These are phyloP conservation scores for Sporothrix pseudoabietina DNA, from an alignment of 2,329 filamentous ascomycete genomes.

Conservation along the genomic window DNA sequence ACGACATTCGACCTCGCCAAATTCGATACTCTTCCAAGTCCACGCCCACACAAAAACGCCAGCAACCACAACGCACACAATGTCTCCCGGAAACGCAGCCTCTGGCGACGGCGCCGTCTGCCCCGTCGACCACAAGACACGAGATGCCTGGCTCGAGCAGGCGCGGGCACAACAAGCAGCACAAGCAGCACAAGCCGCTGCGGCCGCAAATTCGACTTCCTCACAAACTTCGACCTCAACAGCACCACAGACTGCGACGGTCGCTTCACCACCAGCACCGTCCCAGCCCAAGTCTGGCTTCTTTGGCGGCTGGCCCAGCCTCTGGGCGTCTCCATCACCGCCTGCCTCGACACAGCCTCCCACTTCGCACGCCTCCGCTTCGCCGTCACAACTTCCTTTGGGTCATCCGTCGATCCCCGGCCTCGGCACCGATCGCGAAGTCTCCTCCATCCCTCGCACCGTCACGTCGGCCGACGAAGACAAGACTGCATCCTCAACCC, in stretches of 20 bases:
- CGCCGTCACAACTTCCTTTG: not conserved
- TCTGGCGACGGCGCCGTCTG: slow-evolving; percentile 50
- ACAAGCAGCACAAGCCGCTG: slow-evolving; percentile 35
- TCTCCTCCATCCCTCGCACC: slow-evolving; percentile 75
- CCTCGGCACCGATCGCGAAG: slow-evolving; percentile 68
- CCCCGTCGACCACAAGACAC: slow-evolving; percentile 87
- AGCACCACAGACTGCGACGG: not conserved
- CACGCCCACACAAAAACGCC: not conserved
- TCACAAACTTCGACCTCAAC: slow-evolving; percentile 26
- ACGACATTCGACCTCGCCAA: not conserved
- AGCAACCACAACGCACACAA: not conserved
- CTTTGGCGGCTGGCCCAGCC: slow-evolving; percentile 29
- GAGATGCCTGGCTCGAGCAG: slow-evolving; percentile 81
- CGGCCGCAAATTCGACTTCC: slow-evolving; percentile 5
- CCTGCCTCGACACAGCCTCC: not conserved
- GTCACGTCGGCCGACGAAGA: slow-evolving; percentile 40
- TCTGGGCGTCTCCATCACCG: slow-evolving; percentile 21
- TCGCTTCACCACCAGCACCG: not conserved
- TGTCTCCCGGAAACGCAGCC: slow-evolving; percentile 15
- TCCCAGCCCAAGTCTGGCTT: slow-evolving; percentile 15
- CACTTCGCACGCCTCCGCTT: not conserved
- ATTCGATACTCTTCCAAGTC: not conserved
- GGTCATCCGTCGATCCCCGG: slow-evolving; percentile 31
- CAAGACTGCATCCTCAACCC: slow-evolving; percentile 36
- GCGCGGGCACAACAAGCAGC: slow-evolving; percentile 53